phyloP scores from a whole-genome alignment of 768 basidiomycete genomes.

The Phlebiopsis gigantea region DNA sequence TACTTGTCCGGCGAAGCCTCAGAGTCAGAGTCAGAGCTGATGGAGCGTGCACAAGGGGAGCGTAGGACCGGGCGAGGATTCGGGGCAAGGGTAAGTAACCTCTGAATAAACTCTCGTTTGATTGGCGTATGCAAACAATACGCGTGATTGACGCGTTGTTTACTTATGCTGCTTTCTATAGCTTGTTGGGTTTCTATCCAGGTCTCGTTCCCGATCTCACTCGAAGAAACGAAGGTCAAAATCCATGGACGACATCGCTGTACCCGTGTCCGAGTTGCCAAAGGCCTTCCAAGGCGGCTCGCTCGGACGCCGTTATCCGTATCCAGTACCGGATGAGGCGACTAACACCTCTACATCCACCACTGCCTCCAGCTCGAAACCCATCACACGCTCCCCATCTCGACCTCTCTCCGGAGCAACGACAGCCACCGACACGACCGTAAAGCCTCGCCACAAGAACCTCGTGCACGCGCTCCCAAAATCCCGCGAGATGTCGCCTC shows the following conservation, averaged over 20 bases:
- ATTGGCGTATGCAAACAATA: constrained; percentile 9
- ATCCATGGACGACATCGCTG: constrained; percentile 19
- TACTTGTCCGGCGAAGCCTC: constrained; percentile 13
- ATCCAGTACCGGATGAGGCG: constrained; percentile 15
- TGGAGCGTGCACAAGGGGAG: constrained; percentile 19
- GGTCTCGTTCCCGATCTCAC: constrained; percentile 54
- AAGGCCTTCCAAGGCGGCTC: constrained; percentile 16
- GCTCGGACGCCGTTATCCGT: constrained; percentile 19
- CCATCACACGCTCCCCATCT: constrained; percentile 41
- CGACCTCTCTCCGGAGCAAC: constrained; percentile 66
- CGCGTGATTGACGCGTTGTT: constrained; percentile 18
- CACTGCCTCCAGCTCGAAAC: constrained; percentile 33
- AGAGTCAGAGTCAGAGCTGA: constrained; percentile 16
- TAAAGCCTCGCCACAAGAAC: constrained; percentile 36
- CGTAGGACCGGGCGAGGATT: constrained; percentile 20
- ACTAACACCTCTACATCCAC: constrained; percentile 17
- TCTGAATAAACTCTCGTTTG: not conserved
- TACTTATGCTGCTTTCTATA: constrained; percentile 22
- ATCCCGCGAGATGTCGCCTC: not conserved
- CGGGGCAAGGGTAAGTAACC: constrained; percentile 23
- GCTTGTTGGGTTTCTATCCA: constrained; percentile 54
- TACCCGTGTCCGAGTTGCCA: constrained; percentile 18
- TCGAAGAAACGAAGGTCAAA: constrained; percentile 27
- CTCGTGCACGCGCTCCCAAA: constrained; percentile 10
- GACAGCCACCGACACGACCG: constrained; percentile 55